phyloP scores from a whole-genome alignment of 768 basidiomycete species.

The Lactifluus pinguis region DNA sequence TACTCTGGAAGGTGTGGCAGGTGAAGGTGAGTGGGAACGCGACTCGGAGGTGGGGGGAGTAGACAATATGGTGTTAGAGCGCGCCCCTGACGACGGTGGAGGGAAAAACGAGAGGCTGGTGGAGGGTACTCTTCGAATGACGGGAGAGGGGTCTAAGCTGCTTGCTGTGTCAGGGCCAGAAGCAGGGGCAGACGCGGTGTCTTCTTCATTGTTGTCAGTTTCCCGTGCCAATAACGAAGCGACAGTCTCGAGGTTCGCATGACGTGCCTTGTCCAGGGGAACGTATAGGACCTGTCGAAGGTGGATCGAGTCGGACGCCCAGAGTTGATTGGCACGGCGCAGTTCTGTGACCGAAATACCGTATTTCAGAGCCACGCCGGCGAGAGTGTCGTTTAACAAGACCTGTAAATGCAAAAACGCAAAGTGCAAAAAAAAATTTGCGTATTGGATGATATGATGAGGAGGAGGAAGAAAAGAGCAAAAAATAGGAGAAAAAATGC shows the following conservation, averaged over 20 bases:
- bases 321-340: slow-evolving; percentile 83
- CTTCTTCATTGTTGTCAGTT: not conserved
- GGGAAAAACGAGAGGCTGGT: slow-evolving; percentile 29
- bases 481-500: not conserved
- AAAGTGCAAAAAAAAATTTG: no score
- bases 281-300: slow-evolving; percentile 76
- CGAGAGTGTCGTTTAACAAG: slow-evolving; percentile 63
- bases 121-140: slow-evolving; percentile 25
- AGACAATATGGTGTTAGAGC: not conserved
- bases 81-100: slow-evolving; percentile 13
- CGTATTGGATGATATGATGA: no score
- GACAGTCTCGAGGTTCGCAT: slow-evolving; percentile 30
- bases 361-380: slow-evolving; percentile 84
- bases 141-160: slow-evolving; percentile 7
- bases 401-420: slow-evolving; percentile 32
- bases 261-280: slow-evolving; percentile 53
- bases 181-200: no score
- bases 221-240: slow-evolving; percentile 17
- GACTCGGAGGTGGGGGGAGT: not conserved
- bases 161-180: not conserved
- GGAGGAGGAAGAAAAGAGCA: not conserved
- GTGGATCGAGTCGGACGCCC: slow-evolving; percentile 89
- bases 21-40: not conserved
- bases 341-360: slow-evolving; percentile 77
- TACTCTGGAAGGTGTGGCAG: not conserved